These are phyloP conservation scores for Hymenoscyphus fraxineus DNA, from an alignment of 2,329 filamentous ascomycete genomes.

Conservation along the genomic window DNA sequence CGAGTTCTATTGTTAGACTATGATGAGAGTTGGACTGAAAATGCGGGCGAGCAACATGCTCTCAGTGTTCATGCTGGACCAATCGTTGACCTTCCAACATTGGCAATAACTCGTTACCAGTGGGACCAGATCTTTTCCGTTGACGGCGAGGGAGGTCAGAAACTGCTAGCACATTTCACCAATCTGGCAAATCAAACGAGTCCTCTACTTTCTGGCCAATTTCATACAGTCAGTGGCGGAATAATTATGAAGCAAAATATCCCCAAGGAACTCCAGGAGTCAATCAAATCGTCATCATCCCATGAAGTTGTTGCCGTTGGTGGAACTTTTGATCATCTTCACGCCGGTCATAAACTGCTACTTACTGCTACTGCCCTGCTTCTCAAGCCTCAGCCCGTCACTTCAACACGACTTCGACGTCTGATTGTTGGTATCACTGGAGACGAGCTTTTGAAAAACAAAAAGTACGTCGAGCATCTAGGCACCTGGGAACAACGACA, in stretches of 20 bases:
- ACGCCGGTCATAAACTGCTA: constrained; percentile 93
- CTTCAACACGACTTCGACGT: constrained; percentile 43
- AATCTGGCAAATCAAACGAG: constrained; percentile 45
- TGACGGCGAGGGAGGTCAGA: constrained; percentile 60
- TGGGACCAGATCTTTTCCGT: constrained; percentile 66
- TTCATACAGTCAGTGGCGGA: constrained; percentile 51
- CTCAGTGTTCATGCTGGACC: constrained; percentile 35
- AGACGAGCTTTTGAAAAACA: constrained; percentile 80
- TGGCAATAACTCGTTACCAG: constrained; percentile 50
- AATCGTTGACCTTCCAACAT: constrained; percentile 45
- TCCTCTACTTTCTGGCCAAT: constrained; percentile 46
- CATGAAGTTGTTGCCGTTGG: constrained; percentile 73
- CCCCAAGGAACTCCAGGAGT: neutral
- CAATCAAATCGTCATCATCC: constrained; percentile 19
- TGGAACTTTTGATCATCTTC: constrained; percentile 94
- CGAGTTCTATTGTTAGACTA: constrained; percentile 72
- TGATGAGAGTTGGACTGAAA: constrained; percentile 34
- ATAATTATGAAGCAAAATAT: constrained; percentile 40
- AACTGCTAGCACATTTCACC: constrained; percentile 50
- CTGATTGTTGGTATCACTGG: constrained; percentile 86
- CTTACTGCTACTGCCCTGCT: constrained; percentile 81
- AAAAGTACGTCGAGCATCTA: constrained; percentile 78
- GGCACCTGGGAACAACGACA: constrained; percentile 78
- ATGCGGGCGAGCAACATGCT: constrained; percentile 40
- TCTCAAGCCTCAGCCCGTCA: constrained; percentile 46